Base-by-base conservation (phyloP, 2,329 filamentous ascomycete species). In the Verticillium klebahnii region DNA sequence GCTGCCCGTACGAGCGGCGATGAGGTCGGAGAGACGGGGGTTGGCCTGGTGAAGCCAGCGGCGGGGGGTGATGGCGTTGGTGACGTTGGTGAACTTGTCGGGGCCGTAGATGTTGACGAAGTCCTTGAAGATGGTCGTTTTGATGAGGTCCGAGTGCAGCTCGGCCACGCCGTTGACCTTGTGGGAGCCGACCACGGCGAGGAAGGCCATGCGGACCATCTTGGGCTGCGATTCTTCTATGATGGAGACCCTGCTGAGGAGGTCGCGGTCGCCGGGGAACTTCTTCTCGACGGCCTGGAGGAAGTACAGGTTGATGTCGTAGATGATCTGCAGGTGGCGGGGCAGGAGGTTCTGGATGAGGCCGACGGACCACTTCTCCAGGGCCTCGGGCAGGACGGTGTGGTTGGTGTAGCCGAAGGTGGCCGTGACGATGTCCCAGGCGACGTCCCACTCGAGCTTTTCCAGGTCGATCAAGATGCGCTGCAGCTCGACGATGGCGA, bases 161-260 rank as follows among this genome's bases (percentile, higher is more conserved):
- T 99, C 95, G 37, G 95, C 95, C 39, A 99, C 95, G 74, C 95
- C 95, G 69, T 99, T 99, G 80, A 99, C 93, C 82, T 98, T 99
- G 86, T 98, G 95, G 39, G 95, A 98, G 57, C 95, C 95, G 69
- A 99, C 93, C 72, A 98, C 90, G 65, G 95, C 95, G 59, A 99
- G 81, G 76, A 86, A 95, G 2, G 95, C 95, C 95, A 99, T 99
- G 74, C 94, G 90, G 64, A 99, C 89, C 91, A 97, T 97, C 85
- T 98, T 97, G 54, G 93, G 92, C 74, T 96, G 90, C 5, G 91
- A 93, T 76, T 99, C 95, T 75, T 99, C 95, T 63, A 99, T 97
- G 71, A 99, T 96, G 5, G 94, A 98, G n/a, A 98, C 93, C 40
- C 92, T 85, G 15, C 82, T 74, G 37, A 99, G 86, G 67, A 99